A percentile compares a stretch with the other conserved stretches of the same genome.
Conservation (phyloP, 176 grass and related monocot genomes). For the Puya raimondii region DNA sequence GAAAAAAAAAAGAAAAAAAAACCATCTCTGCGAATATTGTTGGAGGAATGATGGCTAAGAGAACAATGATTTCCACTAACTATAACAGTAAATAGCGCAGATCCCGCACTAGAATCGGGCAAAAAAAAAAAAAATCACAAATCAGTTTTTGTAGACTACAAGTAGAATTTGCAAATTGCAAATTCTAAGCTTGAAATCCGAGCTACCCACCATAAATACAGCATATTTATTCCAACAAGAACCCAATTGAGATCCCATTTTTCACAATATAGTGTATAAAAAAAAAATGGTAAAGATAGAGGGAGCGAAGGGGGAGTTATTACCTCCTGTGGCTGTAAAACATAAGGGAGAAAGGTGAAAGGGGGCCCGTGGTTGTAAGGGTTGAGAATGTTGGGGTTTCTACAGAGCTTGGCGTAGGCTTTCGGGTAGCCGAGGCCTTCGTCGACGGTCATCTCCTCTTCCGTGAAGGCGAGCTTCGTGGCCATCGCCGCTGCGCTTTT, state of each 20-base stretch:
- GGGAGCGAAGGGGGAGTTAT: background rate
- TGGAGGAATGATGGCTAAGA: too few relatives aligned
- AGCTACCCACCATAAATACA: background rate
- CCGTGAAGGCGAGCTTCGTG: slow-evolving; percentile 42
- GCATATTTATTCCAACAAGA: background rate
- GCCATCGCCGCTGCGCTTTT: background rate
- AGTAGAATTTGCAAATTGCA: too few relatives aligned
- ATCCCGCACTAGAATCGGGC: too few relatives aligned
- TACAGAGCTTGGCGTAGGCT: slow-evolving; percentile 78
- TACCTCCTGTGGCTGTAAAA: slow-evolving; percentile 87
- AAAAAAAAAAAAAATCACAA: too few relatives aligned
- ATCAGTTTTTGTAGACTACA: too few relatives aligned
- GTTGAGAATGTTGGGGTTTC: slow-evolving; percentile 22
- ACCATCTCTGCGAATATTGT: too few relatives aligned
- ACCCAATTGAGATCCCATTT: background rate
- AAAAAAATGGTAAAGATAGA: background rate
- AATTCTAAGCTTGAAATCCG: background rate
- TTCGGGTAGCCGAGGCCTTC: slow-evolving; percentile 62
- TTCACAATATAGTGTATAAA: background rate
- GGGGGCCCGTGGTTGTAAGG: slow-evolving; percentile 70
- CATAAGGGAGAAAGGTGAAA: slow-evolving; percentile 65
- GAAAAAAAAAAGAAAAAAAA: background rate
- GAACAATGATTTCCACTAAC: too few relatives aligned
- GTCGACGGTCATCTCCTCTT: slow-evolving; percentile 76
- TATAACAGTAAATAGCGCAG: too few relatives aligned